Evolutionary conservation across 768 basidiomycete species (phyloP), one percentile per base, ranked within the genome.

Genomic region (Phlebiopsis flavidoalba): DNA sequence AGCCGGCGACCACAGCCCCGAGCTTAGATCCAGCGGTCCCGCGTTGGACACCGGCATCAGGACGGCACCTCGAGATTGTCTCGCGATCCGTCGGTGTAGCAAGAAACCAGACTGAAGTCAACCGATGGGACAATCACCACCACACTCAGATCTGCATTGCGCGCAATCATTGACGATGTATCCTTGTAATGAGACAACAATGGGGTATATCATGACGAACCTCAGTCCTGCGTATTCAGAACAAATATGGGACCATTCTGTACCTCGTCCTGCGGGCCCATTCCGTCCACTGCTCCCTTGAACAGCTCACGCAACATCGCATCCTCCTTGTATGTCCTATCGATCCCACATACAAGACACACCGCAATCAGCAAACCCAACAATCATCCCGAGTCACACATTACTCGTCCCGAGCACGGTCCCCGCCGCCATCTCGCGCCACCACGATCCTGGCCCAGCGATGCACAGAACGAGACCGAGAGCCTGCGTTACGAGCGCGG

Each of bases 381-480:
- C 40, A 17, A 43, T 17, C 12, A 10, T 8, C 40, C 40, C 40
- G 40, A 43, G 40, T 17, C n/a, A n/a, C n/a, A 43, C 26, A 17
- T 17, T 43, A n/a, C n/a, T n/a, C n/a, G n/a, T 43, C 40, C 40
- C 40, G 37, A 43, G 40, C 8, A 43, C 3, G 3, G 40, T 43
- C 40, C 17, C 40, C 40, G 40, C 40, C 40, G 40, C 60, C 8
- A 19, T 21, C 36, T 61, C 62, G 17, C 14, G 15, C 48, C 31
- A 63, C 40, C 35, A 53, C 15, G 55, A 58, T 10, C 60, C 63
- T 8, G 52, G 56, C n/a, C 60, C 53, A 8, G 52, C 14, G 47
- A 43, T 15, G 48, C 26, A 45, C 24, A 56, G 15, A 14, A 53
- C 43, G 24, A 58, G 14, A 8, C 63, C 65, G 3, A 47, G 14